Evolutionary conservation across 768 basidiomycete species (phyloP).

Genomic region (Phanerodontia chrysosporium): DNA sequence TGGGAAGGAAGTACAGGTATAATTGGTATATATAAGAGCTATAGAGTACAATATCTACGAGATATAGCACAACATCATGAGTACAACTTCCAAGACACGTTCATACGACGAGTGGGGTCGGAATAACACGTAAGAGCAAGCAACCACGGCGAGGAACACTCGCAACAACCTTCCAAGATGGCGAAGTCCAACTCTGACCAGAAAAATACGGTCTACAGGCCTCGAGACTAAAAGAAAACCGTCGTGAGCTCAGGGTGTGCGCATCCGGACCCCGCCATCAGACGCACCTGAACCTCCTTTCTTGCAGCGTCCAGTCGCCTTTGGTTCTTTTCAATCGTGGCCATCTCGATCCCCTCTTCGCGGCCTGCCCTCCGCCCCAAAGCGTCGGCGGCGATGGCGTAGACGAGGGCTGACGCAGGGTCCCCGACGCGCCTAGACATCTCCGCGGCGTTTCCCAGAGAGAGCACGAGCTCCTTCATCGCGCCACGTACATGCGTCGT

Average conservation of each 20-base stretch:
- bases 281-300: not conserved
- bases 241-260: not conserved
- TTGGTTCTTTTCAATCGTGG: not conserved
- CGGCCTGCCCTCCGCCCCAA: not conserved
- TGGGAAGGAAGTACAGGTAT: no score
- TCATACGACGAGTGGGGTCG: no score
- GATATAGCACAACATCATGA: no score
- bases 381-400: not conserved
- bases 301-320: not conserved
- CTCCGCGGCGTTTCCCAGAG: conserved; percentile 32
- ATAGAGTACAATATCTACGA: no score
- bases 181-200: not conserved
- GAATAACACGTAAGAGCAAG: not conserved
- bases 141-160: not conserved
- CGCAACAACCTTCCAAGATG: not conserved
- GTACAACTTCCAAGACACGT: no score
- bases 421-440: conserved; percentile 25
- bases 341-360: not conserved
- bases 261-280: not conserved
- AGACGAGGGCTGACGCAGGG: conserved; percentile 2
- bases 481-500: conserved; percentile 20
- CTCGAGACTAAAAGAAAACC: not conserved
- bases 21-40: no score
- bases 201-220: not conserved
- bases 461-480: conserved; percentile 28